Base-by-base conservation (phyloP, 2,329 filamentous ascomycete genomes). In the Bipolaris oryzae region DNA sequence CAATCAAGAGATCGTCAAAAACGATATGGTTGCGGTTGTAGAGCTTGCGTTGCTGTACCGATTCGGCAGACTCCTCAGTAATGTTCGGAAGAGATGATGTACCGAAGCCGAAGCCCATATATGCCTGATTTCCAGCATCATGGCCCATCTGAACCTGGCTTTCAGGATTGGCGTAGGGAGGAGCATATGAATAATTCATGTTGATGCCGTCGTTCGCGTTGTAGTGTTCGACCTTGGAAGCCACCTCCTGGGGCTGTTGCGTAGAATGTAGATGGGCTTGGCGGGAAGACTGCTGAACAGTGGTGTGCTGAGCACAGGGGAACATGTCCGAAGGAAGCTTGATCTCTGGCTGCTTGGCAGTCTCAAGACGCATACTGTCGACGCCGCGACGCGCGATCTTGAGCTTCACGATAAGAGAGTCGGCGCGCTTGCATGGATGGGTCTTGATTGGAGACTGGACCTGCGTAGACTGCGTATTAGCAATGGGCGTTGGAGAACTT, bases 341-440 rank as follows among this genome's bases (percentile, higher is more conserved):
- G 7, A n/a, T 35, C 7, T 18, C 15, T n/a, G 18, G 38, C 28
- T 15, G 21, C 31, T 43, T 42, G 39, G 55, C 42, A 42, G 49
- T 16, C 31, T 58, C 46, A 18, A n/a, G 18, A 28, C 54, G 53
- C 25, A 50, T 38, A 31, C 45, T 7, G n/a, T 23, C 20, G 16
- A 37, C 3, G 1, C 23, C 34, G 33, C 34, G 34, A 48, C 21
- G 20, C n/a, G 4, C 31, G 11, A 21, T 25, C 38, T 60, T 63
- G 28, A 63, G 43, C 25, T 46, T 61, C 15, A 67, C 35, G 15
- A 67, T 38, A 18, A 53, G 35, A 35, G 61, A 56, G 21, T 57
- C 56, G 0, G 61, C 57, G 1, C 55, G 50, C 49, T 58, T 61
- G 43, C 54, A 62, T 23, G 46, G n/a, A 10, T 21, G 18, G n/a